These are phyloP conservation scores for Monosporascus ibericus DNA, from an alignment of 2,329 filamentous ascomycete species.

Conservation along the genomic window DNA sequence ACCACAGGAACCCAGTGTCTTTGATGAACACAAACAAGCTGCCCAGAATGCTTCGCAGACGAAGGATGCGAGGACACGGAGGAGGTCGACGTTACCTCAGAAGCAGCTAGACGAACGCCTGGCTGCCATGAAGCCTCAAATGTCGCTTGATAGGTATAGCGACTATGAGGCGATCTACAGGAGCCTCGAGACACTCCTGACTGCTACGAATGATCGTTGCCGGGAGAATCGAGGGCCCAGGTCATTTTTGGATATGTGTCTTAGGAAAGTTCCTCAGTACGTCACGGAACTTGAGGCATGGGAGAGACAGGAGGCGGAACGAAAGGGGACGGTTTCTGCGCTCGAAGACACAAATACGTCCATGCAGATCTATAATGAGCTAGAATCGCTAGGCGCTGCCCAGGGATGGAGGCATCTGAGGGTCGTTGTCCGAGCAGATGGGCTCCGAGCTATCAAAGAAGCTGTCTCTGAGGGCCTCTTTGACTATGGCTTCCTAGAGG, in stretches of 20 bases:
- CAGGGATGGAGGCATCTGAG: slow-evolving; percentile 41
- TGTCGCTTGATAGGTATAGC: slow-evolving; percentile 23
- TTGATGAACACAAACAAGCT: neutral
- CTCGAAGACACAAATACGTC: slow-evolving; percentile 33
- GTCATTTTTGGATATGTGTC: slow-evolving; percentile 43
- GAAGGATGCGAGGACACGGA: slow-evolving; percentile 1
- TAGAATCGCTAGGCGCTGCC: slow-evolving; percentile 37
- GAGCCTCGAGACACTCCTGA: slow-evolving; percentile 38
- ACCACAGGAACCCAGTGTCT: neutral
- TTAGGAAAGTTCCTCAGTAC: slow-evolving; percentile 42
- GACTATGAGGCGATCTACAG: slow-evolving; percentile 41
- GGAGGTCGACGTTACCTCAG: slow-evolving; percentile 3
- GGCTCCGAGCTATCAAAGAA: slow-evolving; percentile 34
- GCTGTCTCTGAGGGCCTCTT: slow-evolving; percentile 38
- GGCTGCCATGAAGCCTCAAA: slow-evolving; percentile 24
- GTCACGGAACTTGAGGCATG: slow-evolving; percentile 38
- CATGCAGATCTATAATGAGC: slow-evolving; percentile 40
- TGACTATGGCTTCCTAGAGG: slow-evolving; percentile 30
- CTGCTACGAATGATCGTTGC: slow-evolving; percentile 27
- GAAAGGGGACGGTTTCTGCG: slow-evolving; percentile 29
- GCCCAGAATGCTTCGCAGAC: neutral
- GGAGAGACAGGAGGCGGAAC: slow-evolving; percentile 32
- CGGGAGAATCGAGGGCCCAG: slow-evolving; percentile 21
- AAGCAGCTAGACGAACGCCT: slow-evolving; percentile 29
- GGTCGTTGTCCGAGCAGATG: slow-evolving; percentile 40